A percentile compares a stretch with the other conserved stretches of the same genome.
Conservation (phyloP, 2,329 filamentous ascomycete genomes). For the Hymenotorrendiella dingleyae region DNA sequence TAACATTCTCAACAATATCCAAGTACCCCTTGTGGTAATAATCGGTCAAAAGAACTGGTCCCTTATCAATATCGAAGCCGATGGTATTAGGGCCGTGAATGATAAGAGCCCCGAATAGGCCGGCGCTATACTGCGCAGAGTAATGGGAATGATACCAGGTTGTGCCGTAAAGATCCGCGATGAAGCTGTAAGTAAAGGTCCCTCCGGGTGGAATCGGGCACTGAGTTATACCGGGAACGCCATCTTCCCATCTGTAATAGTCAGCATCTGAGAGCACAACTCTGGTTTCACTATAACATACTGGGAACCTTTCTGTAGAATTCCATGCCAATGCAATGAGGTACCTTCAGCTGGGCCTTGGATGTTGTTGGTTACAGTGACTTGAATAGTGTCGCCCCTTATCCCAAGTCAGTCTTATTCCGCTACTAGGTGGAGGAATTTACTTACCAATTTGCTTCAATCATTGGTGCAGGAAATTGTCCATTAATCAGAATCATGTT, state of each 20-base stretch:
- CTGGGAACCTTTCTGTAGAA: slow-evolving; percentile 36
- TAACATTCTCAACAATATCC: slow-evolving; percentile 39
- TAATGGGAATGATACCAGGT: slow-evolving; percentile 60
- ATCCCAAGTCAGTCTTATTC: neutral
- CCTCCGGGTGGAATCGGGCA: slow-evolving; percentile 55
- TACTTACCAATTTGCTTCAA: slow-evolving; percentile 31
- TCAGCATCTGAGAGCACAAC: too few species aligned
- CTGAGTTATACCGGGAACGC: slow-evolving; percentile 46
- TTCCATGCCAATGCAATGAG: slow-evolving; percentile 41
- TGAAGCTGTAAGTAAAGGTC: slow-evolving; percentile 26
- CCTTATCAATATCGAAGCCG: slow-evolving; percentile 48
- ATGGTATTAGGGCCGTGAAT: slow-evolving; percentile 53
- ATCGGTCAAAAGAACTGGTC: slow-evolving; percentile 38
- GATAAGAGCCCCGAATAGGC: slow-evolving; percentile 54
- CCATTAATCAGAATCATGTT: slow-evolving; percentile 28
- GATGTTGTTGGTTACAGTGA: slow-evolving; percentile 66
- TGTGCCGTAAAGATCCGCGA: slow-evolving; percentile 37
- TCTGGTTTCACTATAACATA: slow-evolving; percentile 26
- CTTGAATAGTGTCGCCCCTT: slow-evolving; percentile 41
- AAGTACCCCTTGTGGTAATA: slow-evolving; percentile 40
- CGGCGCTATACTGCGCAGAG: slow-evolving; percentile 37
- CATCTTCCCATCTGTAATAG: slow-evolving; percentile 31
- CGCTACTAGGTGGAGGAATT: too few species aligned
- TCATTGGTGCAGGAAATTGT: slow-evolving; percentile 29
- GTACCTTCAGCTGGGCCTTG: slow-evolving; percentile 33